These are phyloP conservation scores for Cladosporium cucumerinum DNA, from an alignment of 2,329 filamentous ascomycete genomes.

Conservation along the genomic window DNA sequence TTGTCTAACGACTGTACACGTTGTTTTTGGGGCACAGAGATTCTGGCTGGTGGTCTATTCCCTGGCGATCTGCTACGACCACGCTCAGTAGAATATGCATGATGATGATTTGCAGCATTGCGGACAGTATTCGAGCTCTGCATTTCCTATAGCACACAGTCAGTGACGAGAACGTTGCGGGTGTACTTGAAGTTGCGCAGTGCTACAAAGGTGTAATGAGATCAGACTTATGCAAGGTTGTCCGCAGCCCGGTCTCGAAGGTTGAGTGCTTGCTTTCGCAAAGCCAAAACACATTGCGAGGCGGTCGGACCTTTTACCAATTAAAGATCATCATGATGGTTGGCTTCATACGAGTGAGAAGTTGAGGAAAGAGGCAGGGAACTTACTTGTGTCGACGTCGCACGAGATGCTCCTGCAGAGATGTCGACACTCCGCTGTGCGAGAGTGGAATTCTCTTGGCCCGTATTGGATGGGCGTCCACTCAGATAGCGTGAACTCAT, in stretches of 20 bases:
- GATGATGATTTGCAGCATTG: background rate
- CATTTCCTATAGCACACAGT: background rate
- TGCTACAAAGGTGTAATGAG: background rate
- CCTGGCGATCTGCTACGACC: background rate
- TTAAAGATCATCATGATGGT: background rate
- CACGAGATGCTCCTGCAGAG: slow-evolving; percentile 1
- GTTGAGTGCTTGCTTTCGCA: slow-evolving; percentile 22
- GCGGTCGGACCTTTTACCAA: slow-evolving; percentile 65
- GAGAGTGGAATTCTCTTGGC: background rate
- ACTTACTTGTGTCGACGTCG: slow-evolving; percentile 7
- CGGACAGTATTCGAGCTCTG: background rate
- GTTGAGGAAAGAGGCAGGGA: background rate
- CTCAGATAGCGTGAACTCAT: background rate
- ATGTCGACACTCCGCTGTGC: slow-evolving; percentile 6
- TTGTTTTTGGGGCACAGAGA: background rate
- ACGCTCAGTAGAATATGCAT: background rate
- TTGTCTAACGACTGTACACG: background rate
- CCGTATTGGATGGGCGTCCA: slow-evolving; percentile 8
- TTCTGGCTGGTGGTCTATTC: background rate
- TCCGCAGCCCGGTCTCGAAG: slow-evolving; percentile 27
- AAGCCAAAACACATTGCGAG: slow-evolving; percentile 44
- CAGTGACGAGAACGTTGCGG: background rate
- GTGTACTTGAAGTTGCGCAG: background rate
- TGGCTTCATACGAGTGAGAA: background rate
- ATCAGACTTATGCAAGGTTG: slow-evolving; percentile 2